Evolutionary conservation across 495 filamentous ascomycete species (phyloP), one percentile per base, ranked within the genome.

Genomic region (Daldinia childiae): DNA sequence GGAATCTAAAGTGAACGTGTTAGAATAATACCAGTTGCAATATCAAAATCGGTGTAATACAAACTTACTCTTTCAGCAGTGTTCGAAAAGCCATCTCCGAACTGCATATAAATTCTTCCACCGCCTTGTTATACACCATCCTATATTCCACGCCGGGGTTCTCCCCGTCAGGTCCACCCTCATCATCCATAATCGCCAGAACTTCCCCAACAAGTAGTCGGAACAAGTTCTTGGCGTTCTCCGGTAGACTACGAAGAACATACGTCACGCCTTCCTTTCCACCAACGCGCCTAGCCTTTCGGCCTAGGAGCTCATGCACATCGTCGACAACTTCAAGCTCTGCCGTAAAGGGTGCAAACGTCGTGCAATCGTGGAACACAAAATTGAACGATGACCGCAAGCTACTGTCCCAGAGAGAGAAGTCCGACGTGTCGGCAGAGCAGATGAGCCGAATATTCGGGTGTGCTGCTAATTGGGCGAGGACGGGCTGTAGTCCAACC

Each of bases 11-110:
- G 3, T 6, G 5, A 29, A 50, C 15, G 24, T 29, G 72, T 84
- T 62, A 82, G 79, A 43, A 48, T 24, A 62, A 62, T 12, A 17
- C 17, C 11, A 8, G 8, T 52, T 43, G 0, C 34, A 29, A 39
- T 29, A n/a, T 51, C 32, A 14, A 45, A 38, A 30, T 11, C 41
- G 32, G 4, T 9, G 12, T 26, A 52, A 51, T 63, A 38, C 19
- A 52, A 39, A 54, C 90, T 55, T 80, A 93, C 87, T 99, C 95
- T 81, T 98, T 98, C 74, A 99, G 78, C 79, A 99, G 68, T 30
- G 93, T 95, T 68, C 95, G 85, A 80, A 98, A 99, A 73, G 90
- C 93, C 88, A 97, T 93, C 84, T 99, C 95, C 65, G 90, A 96
- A 72, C 92, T 94, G 70, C 95, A 97, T 43, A 98, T 94, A 79